These are phyloP conservation scores for Pyrus hybrid DNA, from an alignment of 331 rosid species.

Conservation along the genomic window DNA sequence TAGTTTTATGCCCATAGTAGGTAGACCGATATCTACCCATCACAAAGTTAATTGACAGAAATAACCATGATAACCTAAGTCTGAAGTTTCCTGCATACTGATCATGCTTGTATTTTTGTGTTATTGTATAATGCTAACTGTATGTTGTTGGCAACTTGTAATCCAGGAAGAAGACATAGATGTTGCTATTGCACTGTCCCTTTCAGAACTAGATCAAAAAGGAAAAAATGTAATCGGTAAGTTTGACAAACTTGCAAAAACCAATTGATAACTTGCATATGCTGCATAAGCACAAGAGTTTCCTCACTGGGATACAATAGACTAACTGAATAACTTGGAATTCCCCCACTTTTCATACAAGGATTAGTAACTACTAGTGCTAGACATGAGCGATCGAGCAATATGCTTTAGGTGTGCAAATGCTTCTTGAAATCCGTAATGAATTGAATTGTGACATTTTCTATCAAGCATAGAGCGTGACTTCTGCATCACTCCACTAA, in stretches of 20 bases:
- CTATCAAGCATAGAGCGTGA: neutral
- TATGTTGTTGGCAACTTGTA: conserved; percentile 16
- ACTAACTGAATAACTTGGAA: neutral
- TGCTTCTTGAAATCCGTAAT: neutral
- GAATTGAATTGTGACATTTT: neutral
- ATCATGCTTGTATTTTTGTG: neutral
- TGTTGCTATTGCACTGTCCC: conserved; percentile 59
- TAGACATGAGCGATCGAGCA: neutral
- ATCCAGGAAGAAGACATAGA: conserved; percentile 69
- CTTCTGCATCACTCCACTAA: neutral
- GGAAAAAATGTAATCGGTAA: conserved; percentile 54
- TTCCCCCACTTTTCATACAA: neutral
- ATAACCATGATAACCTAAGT: conserved; percentile 14
- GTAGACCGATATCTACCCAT: conserved; percentile 1
- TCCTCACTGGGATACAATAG: neutral
- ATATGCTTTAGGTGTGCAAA: neutral
- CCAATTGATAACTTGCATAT: neutral
- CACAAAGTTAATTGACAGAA: conserved; percentile 11
- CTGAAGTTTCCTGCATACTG: conserved; percentile 3
- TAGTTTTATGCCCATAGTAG: conserved; percentile 11
- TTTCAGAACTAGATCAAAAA: conserved; percentile 51
- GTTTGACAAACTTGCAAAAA: conserved; percentile 13
- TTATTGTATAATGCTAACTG: neutral
- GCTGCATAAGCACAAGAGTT: neutral
- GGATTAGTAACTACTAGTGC: neutral